These are phyloP conservation scores for Harringtonia lauricola DNA, from an alignment of 2,329 filamentous ascomycete genomes.

Conservation along the genomic window DNA sequence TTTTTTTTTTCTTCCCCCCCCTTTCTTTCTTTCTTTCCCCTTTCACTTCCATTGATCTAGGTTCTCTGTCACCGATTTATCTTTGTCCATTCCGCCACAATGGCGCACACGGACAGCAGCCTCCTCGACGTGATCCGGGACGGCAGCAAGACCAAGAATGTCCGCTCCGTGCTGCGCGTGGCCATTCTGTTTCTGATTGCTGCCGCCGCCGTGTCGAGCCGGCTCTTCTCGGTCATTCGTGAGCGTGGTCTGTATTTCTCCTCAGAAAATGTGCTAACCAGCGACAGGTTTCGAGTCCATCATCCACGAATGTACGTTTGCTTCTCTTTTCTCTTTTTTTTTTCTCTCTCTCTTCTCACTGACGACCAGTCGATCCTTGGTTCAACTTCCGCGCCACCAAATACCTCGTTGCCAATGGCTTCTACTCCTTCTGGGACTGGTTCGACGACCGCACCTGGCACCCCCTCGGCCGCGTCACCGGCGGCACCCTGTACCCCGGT, in stretches of 20 bases:
- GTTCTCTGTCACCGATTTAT: too few relatives aligned
- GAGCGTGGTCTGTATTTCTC: conserved; percentile 16
- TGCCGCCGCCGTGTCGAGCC: conserved; percentile 80
- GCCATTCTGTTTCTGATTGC: conserved; percentile 88
- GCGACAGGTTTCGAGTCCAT: conserved; percentile 86
- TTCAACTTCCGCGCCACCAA: conserved; percentile 99
- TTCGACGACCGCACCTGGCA: conserved; percentile 99
- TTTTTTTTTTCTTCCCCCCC: neutral
- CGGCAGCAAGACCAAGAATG: conserved; percentile 69
- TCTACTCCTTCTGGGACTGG: conserved; percentile 99
- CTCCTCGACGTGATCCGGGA: conserved; percentile 52
- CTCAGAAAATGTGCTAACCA: neutral
- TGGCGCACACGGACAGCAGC: too few relatives aligned
- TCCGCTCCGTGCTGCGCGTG: conserved; percentile 74
- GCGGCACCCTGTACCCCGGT: conserved; percentile 95
- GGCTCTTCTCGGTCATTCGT: conserved; percentile 98
- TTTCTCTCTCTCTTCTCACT: conserved; percentile 15
- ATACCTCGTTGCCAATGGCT: conserved; percentile 92
- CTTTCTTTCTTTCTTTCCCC: neutral
- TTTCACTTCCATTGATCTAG: neutral
- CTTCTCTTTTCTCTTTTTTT: conserved; percentile 7
- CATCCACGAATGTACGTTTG: conserved; percentile 93
- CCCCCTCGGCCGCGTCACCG: conserved; percentile 93
- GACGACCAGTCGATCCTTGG: conserved; percentile 80
- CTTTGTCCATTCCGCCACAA: neutral